These are phyloP conservation scores for Lipomyces lipofer DNA, from an alignment of 805 yeast species.

Conservation along the genomic window DNA sequence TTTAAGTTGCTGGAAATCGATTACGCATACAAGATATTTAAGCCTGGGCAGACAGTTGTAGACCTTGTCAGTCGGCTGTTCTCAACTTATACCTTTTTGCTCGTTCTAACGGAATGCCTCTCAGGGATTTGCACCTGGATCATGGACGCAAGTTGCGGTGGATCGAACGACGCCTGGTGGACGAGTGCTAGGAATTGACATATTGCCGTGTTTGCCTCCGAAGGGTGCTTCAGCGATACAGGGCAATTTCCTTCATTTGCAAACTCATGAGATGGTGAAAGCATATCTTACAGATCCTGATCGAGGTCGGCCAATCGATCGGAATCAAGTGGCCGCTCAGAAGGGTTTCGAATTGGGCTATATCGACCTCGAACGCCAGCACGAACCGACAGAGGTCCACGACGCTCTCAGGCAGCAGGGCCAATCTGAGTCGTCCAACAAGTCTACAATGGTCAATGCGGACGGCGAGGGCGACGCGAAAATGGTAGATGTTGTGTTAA, in stretches of 20 bases:
- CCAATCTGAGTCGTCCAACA: too few relatives aligned
- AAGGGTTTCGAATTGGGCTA: conserved; percentile 26
- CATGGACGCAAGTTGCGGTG: conserved; percentile 86
- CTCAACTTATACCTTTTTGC: not conserved
- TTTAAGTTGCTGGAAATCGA: conserved; percentile 76
- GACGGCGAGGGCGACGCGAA: conserved; percentile 38
- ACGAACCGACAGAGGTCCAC: conserved; percentile 34
- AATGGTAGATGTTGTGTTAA: conserved; percentile 66
- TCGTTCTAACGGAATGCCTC: not conserved
- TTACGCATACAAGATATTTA: conserved; percentile 59
- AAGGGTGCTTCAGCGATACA: conserved; percentile 76
- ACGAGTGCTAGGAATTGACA: conserved; percentile 75
- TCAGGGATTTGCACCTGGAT: conserved; percentile 83
- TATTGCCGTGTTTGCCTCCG: conserved; percentile 78
- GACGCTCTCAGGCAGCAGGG: too few relatives aligned
- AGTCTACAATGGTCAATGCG: too few relatives aligned
- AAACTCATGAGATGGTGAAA: conserved; percentile 59
- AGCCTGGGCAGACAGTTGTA: conserved; percentile 59
- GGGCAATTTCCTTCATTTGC: conserved; percentile 75
- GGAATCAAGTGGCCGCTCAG: conserved; percentile 10
- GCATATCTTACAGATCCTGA: conserved; percentile 47
- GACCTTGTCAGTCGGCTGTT: conserved; percentile 55
- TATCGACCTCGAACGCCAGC: conserved; percentile 34
- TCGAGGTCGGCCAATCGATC: conserved; percentile 33
- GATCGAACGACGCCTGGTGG: conserved; percentile 54